Base-by-base conservation (phyloP, 805 yeast species). In the Yamadazyma ubonensis region DNA sequence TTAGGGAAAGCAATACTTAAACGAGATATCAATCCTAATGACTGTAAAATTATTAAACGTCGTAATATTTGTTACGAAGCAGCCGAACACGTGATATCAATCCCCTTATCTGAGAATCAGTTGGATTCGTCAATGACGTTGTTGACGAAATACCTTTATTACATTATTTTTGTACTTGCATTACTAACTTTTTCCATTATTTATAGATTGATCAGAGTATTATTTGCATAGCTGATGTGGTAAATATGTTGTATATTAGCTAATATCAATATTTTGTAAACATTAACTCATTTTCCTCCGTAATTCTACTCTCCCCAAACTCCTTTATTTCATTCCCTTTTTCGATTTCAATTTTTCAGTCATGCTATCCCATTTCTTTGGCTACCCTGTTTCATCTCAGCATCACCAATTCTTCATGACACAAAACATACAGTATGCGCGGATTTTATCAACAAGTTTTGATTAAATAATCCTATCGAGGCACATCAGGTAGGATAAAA, bases 1-100 rank as follows among this genome's bases (percentile, higher is more conserved):
- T 48, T 69, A 20, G 74, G 73, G 4, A 63, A 54, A 44, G 71
- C 71, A 14, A 67, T 69, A 17, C 50, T 69, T 36, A 67, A 65
- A 48, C 46, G 62, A 35, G 64, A 61, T 5, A 51, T 69, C 22
- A 43, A 43, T 16, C 46, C 36, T 2, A 23, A 29, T 6, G 62
- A 61, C 17, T 68, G 73, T 45, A 61, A 55, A 39, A 47, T 67
- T 18, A 58, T 69, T 20, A 53, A 49, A 35, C 51, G 75, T 30
- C 48, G 75, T 36, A 63, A 61, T 10, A 53, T 69, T 5, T 69
- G 75, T 33, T 59, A 51, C 37, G 67, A 56, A 46, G 72, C 73
- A 1, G 70, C 70, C 2, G 71, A 65, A 35, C 63, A 64, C 40
- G 70, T 67, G 19, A 68, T 68, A 11, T 58, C 65, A 44, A 68